A percentile compares a stretch with the other conserved stretches of the same genome.
phyloP scores from a whole-genome alignment of 257 asterid genomes.

The Lycium ferocissimum region DNA sequence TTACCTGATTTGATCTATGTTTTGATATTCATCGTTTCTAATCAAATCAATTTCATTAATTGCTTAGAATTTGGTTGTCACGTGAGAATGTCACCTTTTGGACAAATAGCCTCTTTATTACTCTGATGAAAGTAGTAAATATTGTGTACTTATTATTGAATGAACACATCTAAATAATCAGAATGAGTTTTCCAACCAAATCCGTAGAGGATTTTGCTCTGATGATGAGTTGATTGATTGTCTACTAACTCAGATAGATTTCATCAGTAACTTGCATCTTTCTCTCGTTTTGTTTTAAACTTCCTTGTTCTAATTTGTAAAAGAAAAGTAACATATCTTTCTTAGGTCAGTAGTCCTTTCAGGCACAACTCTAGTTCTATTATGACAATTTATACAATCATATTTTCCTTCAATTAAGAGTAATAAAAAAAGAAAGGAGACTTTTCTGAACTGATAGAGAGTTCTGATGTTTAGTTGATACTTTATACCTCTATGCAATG shows the following conservation, averaged over 20 bases:
- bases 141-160: not conserved
- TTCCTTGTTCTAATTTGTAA: slow-evolving; percentile 13
- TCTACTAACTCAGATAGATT: slow-evolving; percentile 5
- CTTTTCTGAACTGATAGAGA: slow-evolving; percentile 5
- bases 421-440: not conserved
- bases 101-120: slow-evolving; percentile 6
- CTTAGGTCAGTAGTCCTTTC: slow-evolving; percentile 4
- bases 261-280: slow-evolving; percentile 2
- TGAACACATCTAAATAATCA: slow-evolving; percentile 4
- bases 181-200: not conserved
- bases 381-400: slow-evolving; percentile 5
- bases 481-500: not conserved
- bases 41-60: not conserved
- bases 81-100: not conserved
- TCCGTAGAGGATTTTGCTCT: not conserved
- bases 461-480: not conserved
- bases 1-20: slow-evolving; percentile 16
- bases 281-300: not conserved
- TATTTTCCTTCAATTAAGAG: slow-evolving; percentile 20
- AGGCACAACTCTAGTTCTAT: slow-evolving; percentile 4
- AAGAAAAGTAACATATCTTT: not conserved
- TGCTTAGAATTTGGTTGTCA: not conserved
- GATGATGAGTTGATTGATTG: slow-evolving; percentile 20
- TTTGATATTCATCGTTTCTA: not conserved
- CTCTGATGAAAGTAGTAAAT: slow-evolving; percentile 25